A percentile compares a stretch with the other conserved stretches of the same genome.
These are phyloP conservation scores for Crucibulum laeve DNA, from an alignment of 768 basidiomycete species.

Conservation along the genomic window DNA sequence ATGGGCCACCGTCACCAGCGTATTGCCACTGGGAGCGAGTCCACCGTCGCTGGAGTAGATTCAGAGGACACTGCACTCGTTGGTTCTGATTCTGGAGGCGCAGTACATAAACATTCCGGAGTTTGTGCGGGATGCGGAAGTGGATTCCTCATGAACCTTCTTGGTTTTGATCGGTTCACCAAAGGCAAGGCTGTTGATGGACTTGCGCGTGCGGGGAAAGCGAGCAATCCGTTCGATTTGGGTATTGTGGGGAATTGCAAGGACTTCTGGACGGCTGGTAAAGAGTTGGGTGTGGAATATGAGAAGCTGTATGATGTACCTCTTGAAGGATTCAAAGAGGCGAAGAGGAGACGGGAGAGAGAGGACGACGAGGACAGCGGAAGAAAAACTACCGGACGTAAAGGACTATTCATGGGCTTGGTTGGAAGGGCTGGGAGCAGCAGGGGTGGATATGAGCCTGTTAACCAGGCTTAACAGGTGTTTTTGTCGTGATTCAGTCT, in stretches of 20 bases:
- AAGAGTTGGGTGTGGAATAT: slow-evolving; percentile 87
- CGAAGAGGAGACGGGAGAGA: slow-evolving; percentile 52
- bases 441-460: slow-evolving; percentile 59
- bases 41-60: slow-evolving; percentile 38
- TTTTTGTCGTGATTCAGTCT: too few species aligned
- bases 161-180: slow-evolving; percentile 94
- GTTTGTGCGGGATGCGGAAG: slow-evolving; percentile 40
- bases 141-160: slow-evolving; percentile 81
- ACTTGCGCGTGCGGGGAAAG: slow-evolving; percentile 68
- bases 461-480: slow-evolving; percentile 62
- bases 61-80: slow-evolving; percentile 42
- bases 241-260: slow-evolving; percentile 76
- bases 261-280: slow-evolving; percentile 92
- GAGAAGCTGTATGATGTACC: slow-evolving; percentile 88
- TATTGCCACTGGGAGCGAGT: slow-evolving; percentile 17
- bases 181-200: slow-evolving; percentile 87
- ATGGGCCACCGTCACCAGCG: slow-evolving; percentile 72
- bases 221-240: slow-evolving; percentile 89
- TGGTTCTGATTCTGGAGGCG: slow-evolving; percentile 20
- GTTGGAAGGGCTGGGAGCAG: slow-evolving; percentile 47
- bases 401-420: slow-evolving; percentile 54
- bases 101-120: slow-evolving; percentile 44
- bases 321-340: slow-evolving; percentile 76
- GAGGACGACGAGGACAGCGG: slow-evolving; percentile 55
- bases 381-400: slow-evolving; percentile 30